Percentiles rank a stretch among this genome's conserved stretches.
Conservation (phyloP, 768 basidiomycete genomes). For the Sporobolomyces pararoseus region DNA sequence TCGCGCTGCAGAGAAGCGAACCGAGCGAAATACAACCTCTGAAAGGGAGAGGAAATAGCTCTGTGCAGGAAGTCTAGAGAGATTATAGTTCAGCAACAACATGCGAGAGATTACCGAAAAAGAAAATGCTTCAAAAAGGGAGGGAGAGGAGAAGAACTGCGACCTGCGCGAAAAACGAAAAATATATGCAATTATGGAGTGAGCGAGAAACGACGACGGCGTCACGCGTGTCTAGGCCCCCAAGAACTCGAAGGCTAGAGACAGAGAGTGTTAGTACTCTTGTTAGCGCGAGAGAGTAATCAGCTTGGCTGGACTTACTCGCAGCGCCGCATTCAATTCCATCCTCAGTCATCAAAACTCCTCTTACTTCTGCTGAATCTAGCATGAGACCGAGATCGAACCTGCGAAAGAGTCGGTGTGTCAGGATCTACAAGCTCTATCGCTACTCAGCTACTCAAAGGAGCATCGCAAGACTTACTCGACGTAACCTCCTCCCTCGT, state of each 20-base stretch:
- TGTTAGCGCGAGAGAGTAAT: not conserved
- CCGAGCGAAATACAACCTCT: too few species aligned
- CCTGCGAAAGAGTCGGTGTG: not conserved
- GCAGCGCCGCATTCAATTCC: conserved; percentile 39
- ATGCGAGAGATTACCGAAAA: too few species aligned
- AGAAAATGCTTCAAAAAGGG: too few species aligned
- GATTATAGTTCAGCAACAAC: too few species aligned
- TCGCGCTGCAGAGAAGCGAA: too few species aligned
- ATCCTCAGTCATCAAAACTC: conserved; percentile 39
- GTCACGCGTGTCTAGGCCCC: conserved; percentile 24
- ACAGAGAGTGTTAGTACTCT: too few species aligned
- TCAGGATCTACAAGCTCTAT: too few species aligned
- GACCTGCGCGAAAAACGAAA: conserved; percentile 6
- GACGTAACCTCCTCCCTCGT: conserved; percentile 31
- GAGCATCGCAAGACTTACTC: conserved; percentile 39
- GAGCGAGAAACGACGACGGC: too few species aligned
- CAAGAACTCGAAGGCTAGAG: conserved; percentile 33
- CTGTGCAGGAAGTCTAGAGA: too few species aligned
- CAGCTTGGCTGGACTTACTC: conserved; percentile 9
- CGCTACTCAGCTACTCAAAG: too few species aligned
- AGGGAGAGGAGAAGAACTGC: not conserved
- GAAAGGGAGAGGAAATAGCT: too few species aligned
- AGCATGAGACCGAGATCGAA: conserved; percentile 37
- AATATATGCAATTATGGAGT: too few species aligned
- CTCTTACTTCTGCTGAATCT: conserved; percentile 39